Evolutionary conservation across 2,329 filamentous ascomycete species (phyloP).

Genomic region (Stromatinia cepivora): DNA sequence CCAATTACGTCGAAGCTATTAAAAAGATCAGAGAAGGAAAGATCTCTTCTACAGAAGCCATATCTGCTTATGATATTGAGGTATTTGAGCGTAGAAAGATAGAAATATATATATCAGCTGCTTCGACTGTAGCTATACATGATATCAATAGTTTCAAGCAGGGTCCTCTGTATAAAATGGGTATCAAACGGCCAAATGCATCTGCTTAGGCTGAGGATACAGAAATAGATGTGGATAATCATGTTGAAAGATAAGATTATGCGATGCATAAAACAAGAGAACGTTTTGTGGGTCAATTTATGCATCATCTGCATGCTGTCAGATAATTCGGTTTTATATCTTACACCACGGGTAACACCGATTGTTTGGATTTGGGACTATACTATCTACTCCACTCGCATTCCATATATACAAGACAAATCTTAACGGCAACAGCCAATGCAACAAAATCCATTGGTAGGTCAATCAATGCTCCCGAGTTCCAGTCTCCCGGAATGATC

Average conservation of each 20-base stretch:
- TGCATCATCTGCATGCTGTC: too few relatives aligned
- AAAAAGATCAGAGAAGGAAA: conserved; percentile 12
- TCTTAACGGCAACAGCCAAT: not conserved
- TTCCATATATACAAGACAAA: not conserved
- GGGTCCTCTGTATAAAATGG: conserved; percentile 14
- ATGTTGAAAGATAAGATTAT: not conserved
- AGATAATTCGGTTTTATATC: too few relatives aligned
- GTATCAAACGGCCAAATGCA: not conserved
- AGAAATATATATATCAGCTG: conserved; percentile 11
- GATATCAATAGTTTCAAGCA: conserved; percentile 2
- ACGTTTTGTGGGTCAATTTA: too few relatives aligned
- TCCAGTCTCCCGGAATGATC: not conserved
- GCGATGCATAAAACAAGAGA: too few relatives aligned
- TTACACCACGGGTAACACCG: too few relatives aligned
- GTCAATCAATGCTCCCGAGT: not conserved
- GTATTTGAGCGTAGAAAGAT: conserved; percentile 9
- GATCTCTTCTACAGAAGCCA: not conserved
- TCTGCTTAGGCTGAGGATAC: not conserved
- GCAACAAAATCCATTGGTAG: not conserved
- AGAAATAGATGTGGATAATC: not conserved
- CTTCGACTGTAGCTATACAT: conserved; percentile 1
- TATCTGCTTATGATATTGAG: conserved; percentile 5
- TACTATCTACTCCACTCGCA: too few relatives aligned
- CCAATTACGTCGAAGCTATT: conserved; percentile 4
- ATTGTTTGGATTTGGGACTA: too few relatives aligned